Evolutionary conservation across 108 stramenopile species (phyloP), one percentile per base, ranked within the genome.

Genomic region (Discostella stelligeroides): DNA sequence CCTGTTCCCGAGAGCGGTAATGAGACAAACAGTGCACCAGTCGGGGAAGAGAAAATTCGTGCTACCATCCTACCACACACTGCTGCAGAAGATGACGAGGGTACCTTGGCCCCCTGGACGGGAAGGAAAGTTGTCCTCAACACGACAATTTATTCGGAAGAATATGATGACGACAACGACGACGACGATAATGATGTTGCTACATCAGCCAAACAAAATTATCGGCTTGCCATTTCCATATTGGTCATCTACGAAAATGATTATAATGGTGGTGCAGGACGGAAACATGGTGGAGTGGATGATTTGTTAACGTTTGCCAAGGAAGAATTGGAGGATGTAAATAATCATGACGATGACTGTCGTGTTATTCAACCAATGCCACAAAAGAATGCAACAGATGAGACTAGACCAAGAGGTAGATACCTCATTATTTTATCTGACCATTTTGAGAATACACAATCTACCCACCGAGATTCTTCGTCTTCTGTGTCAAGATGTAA

Each of bases 261-360:
- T 21, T 94, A 94, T 59, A 62, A 50, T 48, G 90, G 89, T 47
- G 93, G 93, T 12, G 84, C 86, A 46, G 93, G 90, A 15, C 25
- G 76, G 28, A 62, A 76, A 34, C 90, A 94, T 68, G 90, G 90
- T 27, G 84, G 83, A 18, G 85, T 93, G 8, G 77, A 88, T 42
- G 84, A 79, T 53, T 49, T 85, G 45, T 48, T 75, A 13, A 55
- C 58, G n/a, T 65, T 70, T 65, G 30, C 68, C 21, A 63, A 38
- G 58, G 41, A 63, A 25, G 72, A 75, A 48, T 58, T 66, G 0
- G 61, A 50, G 24, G 51, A 76, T 0, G 47, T 41, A 6, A 17
- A 39, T 20, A 60, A 49, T 48, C 43, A 58, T 39, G 53, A 51
- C 41, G 30, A 56, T 23, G 14, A 20, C 10, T 3, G 6, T 34